Percentiles rank a stretch among this genome's conserved stretches.
These are phyloP conservation scores for Clonostachys rhizophaga DNA, from an alignment of 2,329 filamentous ascomycete genomes.

Conservation along the genomic window DNA sequence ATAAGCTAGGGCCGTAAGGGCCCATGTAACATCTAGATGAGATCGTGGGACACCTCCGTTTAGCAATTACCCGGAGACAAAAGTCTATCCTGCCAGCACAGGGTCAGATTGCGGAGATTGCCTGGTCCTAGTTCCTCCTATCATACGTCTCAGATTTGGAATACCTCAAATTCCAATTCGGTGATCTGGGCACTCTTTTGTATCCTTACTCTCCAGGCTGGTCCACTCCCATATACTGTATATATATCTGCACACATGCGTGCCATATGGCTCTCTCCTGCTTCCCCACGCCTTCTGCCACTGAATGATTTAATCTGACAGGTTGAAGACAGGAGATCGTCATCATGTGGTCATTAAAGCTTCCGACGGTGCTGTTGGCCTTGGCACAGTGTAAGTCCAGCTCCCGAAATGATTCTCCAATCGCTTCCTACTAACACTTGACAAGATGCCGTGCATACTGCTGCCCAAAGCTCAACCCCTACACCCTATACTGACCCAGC, in stretches of 20 bases:
- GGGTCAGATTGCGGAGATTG: too few relatives aligned
- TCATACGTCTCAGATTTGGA: neutral
- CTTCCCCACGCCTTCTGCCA: too few relatives aligned
- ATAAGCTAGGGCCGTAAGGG: too few relatives aligned
- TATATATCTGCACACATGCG: neutral
- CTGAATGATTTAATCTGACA: too few relatives aligned
- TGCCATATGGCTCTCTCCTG: neutral
- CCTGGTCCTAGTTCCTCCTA: conserved; percentile 1
- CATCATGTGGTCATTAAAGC: conserved; percentile 4
- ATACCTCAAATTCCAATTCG: neutral
- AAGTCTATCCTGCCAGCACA: too few relatives aligned
- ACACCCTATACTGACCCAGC: conserved; percentile 32
- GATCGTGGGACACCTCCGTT: too few relatives aligned
- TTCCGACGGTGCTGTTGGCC: conserved; percentile 4
- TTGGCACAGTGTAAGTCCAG: conserved; percentile 6
- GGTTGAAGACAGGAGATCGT: neutral
- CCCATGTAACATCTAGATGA: too few relatives aligned
- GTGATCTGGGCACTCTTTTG: neutral
- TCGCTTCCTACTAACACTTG: neutral
- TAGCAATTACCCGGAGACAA: too few relatives aligned
- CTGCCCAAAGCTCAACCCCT: conserved; percentile 7
- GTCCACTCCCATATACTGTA: neutral
- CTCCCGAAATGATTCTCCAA: too few relatives aligned
- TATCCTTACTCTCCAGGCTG: neutral
- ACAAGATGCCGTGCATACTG: conserved; percentile 4